Conservation (phyloP, 78 protist species). For the Bigelowiella natans region DNA sequence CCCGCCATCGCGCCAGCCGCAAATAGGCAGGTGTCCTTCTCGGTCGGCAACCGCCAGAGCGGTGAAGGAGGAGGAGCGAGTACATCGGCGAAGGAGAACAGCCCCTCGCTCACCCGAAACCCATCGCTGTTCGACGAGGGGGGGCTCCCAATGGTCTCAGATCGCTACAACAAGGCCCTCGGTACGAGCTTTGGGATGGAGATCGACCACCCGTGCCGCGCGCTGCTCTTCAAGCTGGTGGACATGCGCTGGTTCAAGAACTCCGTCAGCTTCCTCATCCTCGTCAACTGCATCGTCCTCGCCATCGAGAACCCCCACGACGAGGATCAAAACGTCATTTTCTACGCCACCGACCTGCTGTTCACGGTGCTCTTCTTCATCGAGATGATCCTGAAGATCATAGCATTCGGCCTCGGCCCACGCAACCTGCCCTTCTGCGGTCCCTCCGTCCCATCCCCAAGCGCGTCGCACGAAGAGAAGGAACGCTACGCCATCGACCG, state of each 20-base stretch:
- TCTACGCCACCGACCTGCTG: not conserved
- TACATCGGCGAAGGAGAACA: too few relatives aligned
- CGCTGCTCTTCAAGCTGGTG: not conserved
- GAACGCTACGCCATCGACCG: not conserved
- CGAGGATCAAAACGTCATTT: not conserved
- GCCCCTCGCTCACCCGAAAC: not conserved
- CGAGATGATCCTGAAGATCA: slow-evolving; percentile 8
- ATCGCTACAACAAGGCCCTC: not conserved
- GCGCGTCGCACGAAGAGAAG: not conserved
- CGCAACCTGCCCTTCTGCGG: not conserved
- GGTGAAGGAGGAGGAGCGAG: too few relatives aligned
- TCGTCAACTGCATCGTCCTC: not conserved
- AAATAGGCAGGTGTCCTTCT: too few relatives aligned
- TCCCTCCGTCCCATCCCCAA: not conserved
- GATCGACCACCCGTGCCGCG: not conserved
- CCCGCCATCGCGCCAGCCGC: too few relatives aligned
- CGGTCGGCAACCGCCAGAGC: too few relatives aligned
- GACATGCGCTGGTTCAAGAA: not conserved
- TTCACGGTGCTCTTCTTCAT: slow-evolving; percentile 3
- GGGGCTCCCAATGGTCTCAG: not conserved
- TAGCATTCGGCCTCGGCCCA: not conserved
- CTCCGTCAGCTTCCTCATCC: not conserved
- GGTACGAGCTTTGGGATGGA: not conserved
- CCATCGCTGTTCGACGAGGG: not conserved
- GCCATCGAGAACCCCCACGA: not conserved